A percentile compares a stretch with the other conserved stretches of the same genome.
These are phyloP conservation scores for Eucalyptus grandis DNA, from an alignment of 345 rosid genomes.

Conservation along the genomic window DNA sequence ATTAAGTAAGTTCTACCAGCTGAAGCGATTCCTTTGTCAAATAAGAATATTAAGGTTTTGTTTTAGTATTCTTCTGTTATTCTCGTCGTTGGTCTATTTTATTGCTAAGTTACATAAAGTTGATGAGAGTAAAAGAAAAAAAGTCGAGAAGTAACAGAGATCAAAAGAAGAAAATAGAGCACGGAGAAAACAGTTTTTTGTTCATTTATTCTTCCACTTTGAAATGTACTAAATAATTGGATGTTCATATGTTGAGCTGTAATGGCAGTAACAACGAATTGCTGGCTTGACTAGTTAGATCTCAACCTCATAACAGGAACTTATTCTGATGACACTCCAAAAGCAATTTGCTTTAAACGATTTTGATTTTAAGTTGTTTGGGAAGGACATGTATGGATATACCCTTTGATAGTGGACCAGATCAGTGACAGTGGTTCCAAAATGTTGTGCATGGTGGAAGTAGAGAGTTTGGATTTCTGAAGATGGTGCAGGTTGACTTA, in stretches of 20 bases:
- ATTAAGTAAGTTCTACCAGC: neutral
- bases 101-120: neutral
- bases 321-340: neutral
- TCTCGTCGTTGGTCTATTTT: rapidly evolving
- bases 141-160: neutral
- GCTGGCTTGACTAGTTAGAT: neutral
- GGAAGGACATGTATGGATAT: neutral
- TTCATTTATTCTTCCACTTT: neutral
- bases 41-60: neutral
- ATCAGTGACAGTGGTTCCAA: neutral
- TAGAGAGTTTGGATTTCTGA: neutral
- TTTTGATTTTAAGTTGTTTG: neutral
- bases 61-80: neutral
- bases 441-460: neutral
- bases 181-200: neutral
- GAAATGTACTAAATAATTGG: neutral
- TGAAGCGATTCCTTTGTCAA: neutral
- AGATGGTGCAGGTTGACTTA: neutral
- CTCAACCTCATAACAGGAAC: neutral
- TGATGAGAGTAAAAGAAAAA: neutral
- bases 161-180: neutral
- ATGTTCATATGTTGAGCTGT: neutral
- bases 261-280: neutral
- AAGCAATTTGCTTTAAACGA: neutral
- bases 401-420: neutral